Evolutionary conservation across 1,284 basidiomycete genomes (phyloP).

Genomic region (Tilletia caries): DNA sequence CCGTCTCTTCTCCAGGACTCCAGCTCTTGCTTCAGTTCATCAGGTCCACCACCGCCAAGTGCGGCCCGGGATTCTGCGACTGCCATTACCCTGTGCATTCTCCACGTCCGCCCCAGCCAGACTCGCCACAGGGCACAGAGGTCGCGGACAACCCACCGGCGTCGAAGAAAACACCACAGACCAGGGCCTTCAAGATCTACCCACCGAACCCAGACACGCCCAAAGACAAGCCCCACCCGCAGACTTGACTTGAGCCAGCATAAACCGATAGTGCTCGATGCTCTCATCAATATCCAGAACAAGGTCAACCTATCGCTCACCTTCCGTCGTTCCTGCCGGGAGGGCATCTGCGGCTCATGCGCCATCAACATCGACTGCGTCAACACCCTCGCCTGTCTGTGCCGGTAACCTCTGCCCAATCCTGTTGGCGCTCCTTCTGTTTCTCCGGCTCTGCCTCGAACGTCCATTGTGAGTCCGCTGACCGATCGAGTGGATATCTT

Average conservation of each 20-base stretch:
- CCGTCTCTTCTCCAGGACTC: no score
- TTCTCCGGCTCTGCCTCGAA: no score
- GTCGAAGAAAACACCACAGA: conserved; percentile 39
- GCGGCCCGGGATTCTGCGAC: neutral
- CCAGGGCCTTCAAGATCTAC: conserved; percentile 53
- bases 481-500: no score
- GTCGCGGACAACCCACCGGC: conserved; percentile 10
- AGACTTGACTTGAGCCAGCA: conserved; percentile 92
- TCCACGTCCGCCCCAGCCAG: conserved; percentile 1
- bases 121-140: conserved; percentile 12
- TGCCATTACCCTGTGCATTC: neutral
- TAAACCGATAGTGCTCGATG: conserved; percentile 91
- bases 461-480: no score
- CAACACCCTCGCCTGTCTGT: conserved; percentile 95
- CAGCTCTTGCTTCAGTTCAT: no score
- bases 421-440: no score
- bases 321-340: conserved; percentile 91
- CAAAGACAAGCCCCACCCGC: conserved; percentile 81
- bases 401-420: no score
- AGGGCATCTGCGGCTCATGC: conserved; percentile 98
- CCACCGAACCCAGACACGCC: conserved; percentile 83
- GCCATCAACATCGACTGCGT: conserved; percentile 97
- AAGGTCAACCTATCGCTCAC: conserved; percentile 93
- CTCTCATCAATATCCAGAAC: conserved; percentile 97
- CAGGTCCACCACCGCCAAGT: no score